These are phyloP conservation scores for Hymenochaete sp. DNA, from an alignment of 1,284 basidiomycete species.

Conservation along the genomic window DNA sequence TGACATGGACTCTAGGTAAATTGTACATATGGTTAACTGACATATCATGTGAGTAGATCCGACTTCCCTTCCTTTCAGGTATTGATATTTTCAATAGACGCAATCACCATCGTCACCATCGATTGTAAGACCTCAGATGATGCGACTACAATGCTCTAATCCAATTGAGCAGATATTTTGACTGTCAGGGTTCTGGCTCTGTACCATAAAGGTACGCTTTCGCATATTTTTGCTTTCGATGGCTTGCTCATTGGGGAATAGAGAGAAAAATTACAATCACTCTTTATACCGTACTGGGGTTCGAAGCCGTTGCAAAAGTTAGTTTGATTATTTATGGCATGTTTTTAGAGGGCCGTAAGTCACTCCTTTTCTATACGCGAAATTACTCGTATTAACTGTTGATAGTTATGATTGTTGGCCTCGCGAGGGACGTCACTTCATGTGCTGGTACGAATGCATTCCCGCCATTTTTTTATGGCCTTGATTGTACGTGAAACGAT, in stretches of 20 bases:
- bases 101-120: not conserved
- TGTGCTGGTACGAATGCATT: no score
- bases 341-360: not conserved
- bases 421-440: no score
- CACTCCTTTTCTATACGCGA: no score
- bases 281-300: not conserved
- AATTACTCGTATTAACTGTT: no score
- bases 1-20: not conserved
- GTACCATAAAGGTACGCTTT: conserved; percentile 1
- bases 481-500: no score
- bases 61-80: not conserved
- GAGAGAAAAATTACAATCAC: not conserved
- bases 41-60: not conserved
- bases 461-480: no score
- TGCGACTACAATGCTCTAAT: not conserved
- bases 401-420: no score
- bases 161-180: conserved; percentile 2
- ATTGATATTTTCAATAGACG: not conserved
- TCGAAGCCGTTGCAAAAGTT: not conserved
- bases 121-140: not conserved
- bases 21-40: not conserved
- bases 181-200: conserved; percentile 8
- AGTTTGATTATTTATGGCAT: not conserved
- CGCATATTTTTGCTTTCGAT: not conserved
- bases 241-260: not conserved